Evolutionary conservation across 1,139 yeast genomes (phyloP).

Genomic region (Ogataea hybrid): DNA sequence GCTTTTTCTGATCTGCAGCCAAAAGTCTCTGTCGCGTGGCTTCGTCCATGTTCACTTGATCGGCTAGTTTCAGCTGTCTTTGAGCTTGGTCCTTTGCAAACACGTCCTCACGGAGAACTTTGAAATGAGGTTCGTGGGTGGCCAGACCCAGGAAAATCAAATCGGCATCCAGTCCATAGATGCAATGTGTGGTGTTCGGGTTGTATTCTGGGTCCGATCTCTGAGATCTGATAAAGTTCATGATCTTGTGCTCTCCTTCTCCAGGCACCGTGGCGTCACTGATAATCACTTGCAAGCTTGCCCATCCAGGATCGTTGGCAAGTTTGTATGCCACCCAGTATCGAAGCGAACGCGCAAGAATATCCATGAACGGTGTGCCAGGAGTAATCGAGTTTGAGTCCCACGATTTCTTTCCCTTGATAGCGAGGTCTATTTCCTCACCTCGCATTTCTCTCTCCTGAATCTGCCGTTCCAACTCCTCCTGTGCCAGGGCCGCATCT

Average conservation of each 20-base stretch:
- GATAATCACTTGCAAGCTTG: slow-evolving; percentile 73
- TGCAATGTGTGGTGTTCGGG: slow-evolving; percentile 89
- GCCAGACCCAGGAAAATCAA: slow-evolving; percentile 93
- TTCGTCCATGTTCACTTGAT: slow-evolving; percentile 55
- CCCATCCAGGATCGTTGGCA: slow-evolving; percentile 89
- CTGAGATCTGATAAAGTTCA: slow-evolving; percentile 87
- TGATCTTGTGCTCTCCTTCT: slow-evolving; percentile 98
- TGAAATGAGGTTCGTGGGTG: slow-evolving; percentile 96
- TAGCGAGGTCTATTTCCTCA: slow-evolving; percentile 61
- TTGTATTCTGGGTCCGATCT: slow-evolving; percentile 82
- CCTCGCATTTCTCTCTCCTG: slow-evolving; percentile 57
- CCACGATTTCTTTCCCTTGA: slow-evolving; percentile 62
- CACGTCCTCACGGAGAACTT: slow-evolving; percentile 93
- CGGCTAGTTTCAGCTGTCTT: slow-evolving; percentile 48
- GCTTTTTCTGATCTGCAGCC: slow-evolving; percentile 68
- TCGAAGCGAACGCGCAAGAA: slow-evolving; percentile 74
- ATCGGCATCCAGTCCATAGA: slow-evolving; percentile 98
- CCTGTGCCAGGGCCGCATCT: slow-evolving; percentile 75
- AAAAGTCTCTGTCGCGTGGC: slow-evolving; percentile 54
- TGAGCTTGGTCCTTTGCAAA: slow-evolving; percentile 66
- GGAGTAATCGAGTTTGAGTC: slow-evolving; percentile 99
- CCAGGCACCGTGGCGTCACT: slow-evolving; percentile 99
- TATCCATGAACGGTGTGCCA: slow-evolving; percentile 97
- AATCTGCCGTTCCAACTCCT: slow-evolving; percentile 54
- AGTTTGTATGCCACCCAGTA: slow-evolving; percentile 91